phyloP scores from a whole-genome alignment of 305 asterid genomes.

The Rubia peregrina region DNA sequence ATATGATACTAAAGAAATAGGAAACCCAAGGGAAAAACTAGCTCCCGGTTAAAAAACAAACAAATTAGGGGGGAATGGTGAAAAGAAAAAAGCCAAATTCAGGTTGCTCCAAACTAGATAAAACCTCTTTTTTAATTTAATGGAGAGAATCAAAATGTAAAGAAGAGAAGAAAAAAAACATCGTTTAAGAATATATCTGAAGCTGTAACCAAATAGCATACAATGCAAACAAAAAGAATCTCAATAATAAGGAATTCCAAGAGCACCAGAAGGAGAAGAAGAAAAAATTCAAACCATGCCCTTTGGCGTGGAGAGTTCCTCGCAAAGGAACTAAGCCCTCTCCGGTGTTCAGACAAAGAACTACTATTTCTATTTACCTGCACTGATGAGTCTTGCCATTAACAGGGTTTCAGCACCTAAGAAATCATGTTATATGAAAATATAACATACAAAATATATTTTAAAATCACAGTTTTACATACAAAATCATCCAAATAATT shows the following conservation, averaged over 20 bases:
- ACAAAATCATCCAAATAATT: not conserved
- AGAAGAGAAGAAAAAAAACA: not conserved
- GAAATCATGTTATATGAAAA: too few relatives aligned
- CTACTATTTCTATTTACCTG: too few relatives aligned
- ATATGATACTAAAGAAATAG: slow-evolving; percentile 2
- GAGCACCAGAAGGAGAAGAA: slow-evolving; percentile 10
- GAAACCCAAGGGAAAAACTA: slow-evolving; percentile 6
- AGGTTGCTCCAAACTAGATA: not conserved
- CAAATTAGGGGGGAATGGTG: not conserved
- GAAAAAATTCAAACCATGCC: not conserved
- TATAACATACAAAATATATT: too few relatives aligned
- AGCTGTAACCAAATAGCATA: not conserved
- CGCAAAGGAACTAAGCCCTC: too few relatives aligned
- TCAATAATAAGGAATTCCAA: not conserved
- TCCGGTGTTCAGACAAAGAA: too few relatives aligned
- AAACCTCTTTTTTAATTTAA: not conserved
- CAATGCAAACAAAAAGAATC: not conserved
- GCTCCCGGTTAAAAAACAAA: not conserved
- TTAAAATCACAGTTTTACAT: too few relatives aligned
- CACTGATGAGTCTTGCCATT: too few relatives aligned
- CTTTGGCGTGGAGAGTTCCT: not conserved
- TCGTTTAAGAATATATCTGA: not conserved
- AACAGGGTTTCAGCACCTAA: too few relatives aligned
- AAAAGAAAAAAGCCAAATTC: not conserved
- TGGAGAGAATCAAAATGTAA: not conserved